phyloP scores from a whole-genome alignment of 371 early-diverging fungal species.

The Actinomortierella wolfii region DNA sequence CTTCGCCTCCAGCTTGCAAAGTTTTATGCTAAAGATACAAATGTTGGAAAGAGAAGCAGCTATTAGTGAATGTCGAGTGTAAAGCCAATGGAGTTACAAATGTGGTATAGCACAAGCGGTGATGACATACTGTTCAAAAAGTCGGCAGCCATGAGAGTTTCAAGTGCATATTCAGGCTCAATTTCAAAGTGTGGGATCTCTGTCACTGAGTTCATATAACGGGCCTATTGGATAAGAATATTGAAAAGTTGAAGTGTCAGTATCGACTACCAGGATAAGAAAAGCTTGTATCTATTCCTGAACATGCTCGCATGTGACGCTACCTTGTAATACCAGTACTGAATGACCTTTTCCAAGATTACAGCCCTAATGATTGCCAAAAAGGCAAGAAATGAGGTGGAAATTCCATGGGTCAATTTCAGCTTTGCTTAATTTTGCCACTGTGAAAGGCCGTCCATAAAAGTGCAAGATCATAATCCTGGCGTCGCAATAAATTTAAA shows the following conservation, averaged over 20 bases:
- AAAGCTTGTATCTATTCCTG: too few species aligned
- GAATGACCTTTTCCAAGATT: conserved; percentile 91
- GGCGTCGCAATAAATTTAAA: too few species aligned
- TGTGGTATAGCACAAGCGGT: too few species aligned
- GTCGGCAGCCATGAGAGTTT: conserved; percentile 95
- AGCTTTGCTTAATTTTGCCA: neutral
- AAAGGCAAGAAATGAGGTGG: neutral
- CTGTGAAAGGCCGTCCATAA: neutral
- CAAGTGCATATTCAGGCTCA: conserved; percentile 87
- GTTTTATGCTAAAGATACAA: too few species aligned
- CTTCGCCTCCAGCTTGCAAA: too few species aligned
- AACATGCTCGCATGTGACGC: too few species aligned
- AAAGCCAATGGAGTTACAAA: too few species aligned
- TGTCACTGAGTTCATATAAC: conserved; percentile 65
- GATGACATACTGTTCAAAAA: conserved; percentile 77
- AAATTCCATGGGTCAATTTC: conserved; percentile 5
- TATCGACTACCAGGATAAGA: too few species aligned
- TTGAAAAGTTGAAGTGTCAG: too few species aligned
- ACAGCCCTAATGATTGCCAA: conserved; percentile 63
- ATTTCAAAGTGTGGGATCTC: conserved; percentile 91
- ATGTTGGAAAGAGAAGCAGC: too few species aligned
- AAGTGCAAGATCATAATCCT: neutral
- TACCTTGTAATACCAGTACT: conserved; percentile 86
- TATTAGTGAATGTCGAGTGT: too few species aligned
- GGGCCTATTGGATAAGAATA: conserved; percentile 47